Percentiles rank a stretch among this genome's conserved stretches.
phyloP scores from a whole-genome alignment of 305 asterid species.

The Fraxinus greggii region DNA sequence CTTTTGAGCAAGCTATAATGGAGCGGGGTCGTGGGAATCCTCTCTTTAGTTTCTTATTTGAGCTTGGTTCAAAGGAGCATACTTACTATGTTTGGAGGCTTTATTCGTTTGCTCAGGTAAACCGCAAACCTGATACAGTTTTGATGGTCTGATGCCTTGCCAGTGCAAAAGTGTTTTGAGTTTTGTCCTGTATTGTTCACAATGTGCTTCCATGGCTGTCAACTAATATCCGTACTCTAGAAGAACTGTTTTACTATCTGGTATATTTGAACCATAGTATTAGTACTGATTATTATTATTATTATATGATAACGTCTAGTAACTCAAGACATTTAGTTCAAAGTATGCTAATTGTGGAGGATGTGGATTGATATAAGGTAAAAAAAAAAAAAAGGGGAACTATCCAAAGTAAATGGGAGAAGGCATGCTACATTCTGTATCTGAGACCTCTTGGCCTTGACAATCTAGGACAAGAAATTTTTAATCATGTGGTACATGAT shows the following conservation, averaged over 20 bases:
- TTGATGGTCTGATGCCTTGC: constrained; percentile 9
- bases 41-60: constrained; percentile 78
- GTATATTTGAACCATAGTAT: not conserved
- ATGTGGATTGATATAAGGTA: not conserved
- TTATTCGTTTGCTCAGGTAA: constrained; percentile 94
- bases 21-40: constrained; percentile 93
- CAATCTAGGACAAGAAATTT: not conserved
- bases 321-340: not conserved
- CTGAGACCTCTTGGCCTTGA: not conserved
- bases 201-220: not conserved
- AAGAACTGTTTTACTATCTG: not conserved
- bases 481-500: not conserved
- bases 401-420: not conserved
- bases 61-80: constrained; percentile 94
- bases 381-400: not conserved
- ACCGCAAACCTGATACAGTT: constrained; percentile 34
- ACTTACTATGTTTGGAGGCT: constrained; percentile 97
- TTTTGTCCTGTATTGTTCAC: not conserved
- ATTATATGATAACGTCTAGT: not conserved
- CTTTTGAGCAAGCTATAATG: constrained; percentile 98
- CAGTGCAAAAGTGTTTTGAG: not conserved
- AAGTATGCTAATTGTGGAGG: not conserved
- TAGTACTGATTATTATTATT: not conserved
- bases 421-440: not conserved
- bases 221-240: not conserved